Conservation (phyloP, 2,329 filamentous ascomycete species). For the Zelopaecilomyces penicillatus region DNA sequence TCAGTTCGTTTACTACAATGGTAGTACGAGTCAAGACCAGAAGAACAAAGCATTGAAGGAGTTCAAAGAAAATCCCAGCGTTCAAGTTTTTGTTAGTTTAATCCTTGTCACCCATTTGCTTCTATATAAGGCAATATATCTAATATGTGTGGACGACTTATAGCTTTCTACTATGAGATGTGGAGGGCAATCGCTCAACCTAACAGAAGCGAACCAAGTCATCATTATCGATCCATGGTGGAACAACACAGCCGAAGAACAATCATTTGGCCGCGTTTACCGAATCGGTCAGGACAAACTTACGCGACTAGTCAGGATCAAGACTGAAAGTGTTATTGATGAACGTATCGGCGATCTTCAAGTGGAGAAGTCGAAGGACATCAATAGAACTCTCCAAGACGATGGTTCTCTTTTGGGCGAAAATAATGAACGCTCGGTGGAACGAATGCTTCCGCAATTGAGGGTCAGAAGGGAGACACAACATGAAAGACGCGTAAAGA, state of each 20-base stretch:
- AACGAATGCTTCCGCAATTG: no score
- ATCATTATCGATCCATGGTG: constrained; percentile 52
- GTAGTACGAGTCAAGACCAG: background rate
- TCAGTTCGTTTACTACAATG: constrained; percentile 1
- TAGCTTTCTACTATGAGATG: constrained; percentile 28
- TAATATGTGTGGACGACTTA: background rate
- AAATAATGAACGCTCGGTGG: background rate
- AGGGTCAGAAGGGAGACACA: no score
- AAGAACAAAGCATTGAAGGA: background rate
- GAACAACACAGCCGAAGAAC: constrained; percentile 54
- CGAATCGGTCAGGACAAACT: constrained; percentile 51
- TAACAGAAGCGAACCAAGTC: constrained; percentile 40
- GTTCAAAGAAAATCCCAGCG: background rate
- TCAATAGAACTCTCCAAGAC: constrained; percentile 2
- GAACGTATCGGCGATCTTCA: background rate
- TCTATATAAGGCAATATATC: background rate
- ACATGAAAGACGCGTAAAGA: no score
- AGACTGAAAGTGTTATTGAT: background rate
- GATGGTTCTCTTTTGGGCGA: constrained; percentile 4
- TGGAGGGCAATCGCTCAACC: constrained; percentile 31
- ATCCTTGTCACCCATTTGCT: background rate
- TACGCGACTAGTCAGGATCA: background rate
- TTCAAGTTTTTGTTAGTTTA: constrained; percentile 1
- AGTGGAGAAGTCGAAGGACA: background rate
- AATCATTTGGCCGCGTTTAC: constrained; percentile 52